Evolutionary conservation across 768 basidiomycete species (phyloP), one percentile per base, ranked within the genome.

Genomic region (Saitozyma podzolica): DNA sequence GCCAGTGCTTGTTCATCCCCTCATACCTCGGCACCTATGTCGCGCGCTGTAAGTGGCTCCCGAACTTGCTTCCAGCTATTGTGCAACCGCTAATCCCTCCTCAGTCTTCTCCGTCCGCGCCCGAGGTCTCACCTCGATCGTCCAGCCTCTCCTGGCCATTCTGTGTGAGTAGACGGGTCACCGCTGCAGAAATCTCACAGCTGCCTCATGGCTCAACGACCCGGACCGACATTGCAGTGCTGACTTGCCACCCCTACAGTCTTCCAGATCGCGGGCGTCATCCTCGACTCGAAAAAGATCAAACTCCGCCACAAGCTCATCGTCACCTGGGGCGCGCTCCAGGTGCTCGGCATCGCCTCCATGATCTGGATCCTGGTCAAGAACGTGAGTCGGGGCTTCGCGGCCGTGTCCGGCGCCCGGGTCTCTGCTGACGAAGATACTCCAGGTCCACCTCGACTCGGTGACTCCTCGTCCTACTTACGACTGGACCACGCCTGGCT

Each of bases 291-390:
- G 14, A 64, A 64, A 45, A n/a, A 39, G 19, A 47, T 54, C 19
- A 58, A 43, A 3, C 54, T 64, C 52, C 56, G 57, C 43, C 45
- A 54, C 57, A 64, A 64, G 58, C 56, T 64, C 37, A 42, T 64
- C 16, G 49, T 51, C 39, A 64, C 62, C 9, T 64, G 62, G 62
- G 42, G 42, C 4, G 45, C 59, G 17, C 51, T 64, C 16, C 56
- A 64, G 50, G 56, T 51, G 37, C 47, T 64, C 53, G 48, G 47
- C n/a, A 48, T 64, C 40, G 57, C 19, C 41, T 47, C 50, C n/a
- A 42, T 45, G 13, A 48, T 58, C 58, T 64, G 62, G 62, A 47
- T 64, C 9, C 52, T 64, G 19, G 52, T 64, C 8, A 41, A 57
- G 45, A 29, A 29, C 29, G 29, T 29, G 29, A 29, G 29, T 29